Conservation (phyloP, 2,329 filamentous ascomycete species). For the Xylaria hypoxylon region DNA sequence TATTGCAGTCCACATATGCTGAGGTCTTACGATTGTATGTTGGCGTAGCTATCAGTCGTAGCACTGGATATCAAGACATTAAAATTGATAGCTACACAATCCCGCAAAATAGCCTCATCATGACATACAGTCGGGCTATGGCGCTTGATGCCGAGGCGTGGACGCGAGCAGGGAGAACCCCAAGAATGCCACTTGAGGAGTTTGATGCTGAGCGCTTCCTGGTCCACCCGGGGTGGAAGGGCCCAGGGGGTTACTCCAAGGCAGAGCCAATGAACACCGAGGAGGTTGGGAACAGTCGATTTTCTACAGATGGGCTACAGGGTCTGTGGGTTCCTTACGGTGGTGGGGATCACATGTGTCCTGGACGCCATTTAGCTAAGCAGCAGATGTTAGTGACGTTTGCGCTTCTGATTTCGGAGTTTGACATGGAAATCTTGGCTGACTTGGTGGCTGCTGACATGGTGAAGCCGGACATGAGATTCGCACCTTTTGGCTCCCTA, state of each 20-base stretch:
- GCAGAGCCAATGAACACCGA: too few relatives aligned
- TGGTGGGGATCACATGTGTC: slow-evolving; percentile 7
- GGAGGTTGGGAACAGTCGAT: too few relatives aligned
- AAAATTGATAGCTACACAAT: not conserved
- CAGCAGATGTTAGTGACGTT: not conserved
- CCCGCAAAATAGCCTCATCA: too few relatives aligned
- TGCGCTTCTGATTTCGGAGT: too few relatives aligned
- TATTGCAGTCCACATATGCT: not conserved
- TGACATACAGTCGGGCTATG: not conserved
- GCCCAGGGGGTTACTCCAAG: too few relatives aligned
- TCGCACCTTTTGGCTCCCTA: too few relatives aligned
- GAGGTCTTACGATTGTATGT: not conserved
- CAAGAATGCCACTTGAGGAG: not conserved
- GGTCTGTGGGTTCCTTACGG: slow-evolving; percentile 4
- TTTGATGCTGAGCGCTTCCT: not conserved
- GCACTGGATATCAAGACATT: not conserved
- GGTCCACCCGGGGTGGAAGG: not conserved
- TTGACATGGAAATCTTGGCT: too few relatives aligned
- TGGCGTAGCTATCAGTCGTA: not conserved
- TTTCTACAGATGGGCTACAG: not conserved
- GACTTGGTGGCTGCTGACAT: too few relatives aligned
- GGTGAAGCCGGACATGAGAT: too few relatives aligned
- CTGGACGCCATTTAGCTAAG: slow-evolving; percentile 11
- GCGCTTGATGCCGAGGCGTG: not conserved
- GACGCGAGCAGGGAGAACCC: not conserved